These are phyloP conservation scores for Achlya hypogyna DNA, from an alignment of 352 stramenopile species.

Conservation along the genomic window DNA sequence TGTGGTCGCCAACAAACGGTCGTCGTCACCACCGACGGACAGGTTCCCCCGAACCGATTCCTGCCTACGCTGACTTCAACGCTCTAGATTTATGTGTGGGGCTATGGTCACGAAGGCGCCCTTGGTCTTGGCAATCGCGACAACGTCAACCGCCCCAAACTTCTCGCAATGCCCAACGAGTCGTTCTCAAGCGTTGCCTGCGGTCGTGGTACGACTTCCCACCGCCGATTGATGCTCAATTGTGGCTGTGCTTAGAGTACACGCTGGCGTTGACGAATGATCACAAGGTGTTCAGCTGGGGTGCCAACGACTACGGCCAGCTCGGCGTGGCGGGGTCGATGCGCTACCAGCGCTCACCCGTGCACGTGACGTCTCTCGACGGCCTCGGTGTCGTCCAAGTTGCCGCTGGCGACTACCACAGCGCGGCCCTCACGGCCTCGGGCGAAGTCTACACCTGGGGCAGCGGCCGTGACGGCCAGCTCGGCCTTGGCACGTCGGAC, in stretches of 20 bases:
- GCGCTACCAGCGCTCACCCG: slow-evolving; percentile 16
- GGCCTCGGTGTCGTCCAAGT: slow-evolving; percentile 9
- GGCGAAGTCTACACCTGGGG: slow-evolving; percentile 65
- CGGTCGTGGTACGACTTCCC: slow-evolving; percentile 1
- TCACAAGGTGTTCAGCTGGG: slow-evolving; percentile 3
- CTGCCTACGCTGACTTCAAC: background rate
- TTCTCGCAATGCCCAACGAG: background rate
- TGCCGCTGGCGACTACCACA: slow-evolving; percentile 39
- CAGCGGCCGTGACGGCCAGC: slow-evolving; percentile 42
- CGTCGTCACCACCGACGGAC: slow-evolving; percentile 8
- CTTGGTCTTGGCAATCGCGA: background rate
- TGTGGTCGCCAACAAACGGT: slow-evolving; percentile 16
- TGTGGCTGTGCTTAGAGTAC: background rate
- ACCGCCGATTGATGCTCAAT: background rate
- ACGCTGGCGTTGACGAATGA: slow-evolving; percentile 10
- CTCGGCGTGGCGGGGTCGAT: slow-evolving; percentile 10
- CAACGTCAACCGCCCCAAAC: slow-evolving; percentile 8
- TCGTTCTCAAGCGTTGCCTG: background rate
- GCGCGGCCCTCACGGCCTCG: slow-evolving; percentile 32
- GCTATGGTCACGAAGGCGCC: slow-evolving; percentile 10
- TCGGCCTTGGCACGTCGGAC: slow-evolving; percentile 28
- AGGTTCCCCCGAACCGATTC: background rate
- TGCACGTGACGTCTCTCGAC: background rate
- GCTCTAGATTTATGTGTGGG: slow-evolving; percentile 15
- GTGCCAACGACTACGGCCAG: slow-evolving; percentile 17